Conservation (phyloP, 257 asterid species). For the Thymus mandschuricus region DNA sequence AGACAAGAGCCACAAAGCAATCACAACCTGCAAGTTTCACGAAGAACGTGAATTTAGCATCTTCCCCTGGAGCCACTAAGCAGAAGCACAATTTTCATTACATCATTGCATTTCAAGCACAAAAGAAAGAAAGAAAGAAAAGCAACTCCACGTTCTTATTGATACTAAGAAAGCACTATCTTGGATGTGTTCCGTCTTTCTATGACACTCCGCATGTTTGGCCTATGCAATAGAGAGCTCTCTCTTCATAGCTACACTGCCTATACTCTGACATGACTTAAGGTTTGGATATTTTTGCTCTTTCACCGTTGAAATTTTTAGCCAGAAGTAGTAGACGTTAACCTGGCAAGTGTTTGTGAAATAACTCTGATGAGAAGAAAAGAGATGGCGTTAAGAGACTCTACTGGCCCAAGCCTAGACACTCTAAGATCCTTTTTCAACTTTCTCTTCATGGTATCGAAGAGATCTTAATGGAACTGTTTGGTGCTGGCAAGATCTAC, state of each 20-base stretch:
- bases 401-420: no score
- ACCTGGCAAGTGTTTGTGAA: no score
- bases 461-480: background rate
- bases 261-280: background rate
- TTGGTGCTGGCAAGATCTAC: constrained; percentile 1
- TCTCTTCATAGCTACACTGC: background rate
- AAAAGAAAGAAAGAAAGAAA: no score
- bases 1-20: constrained; percentile 86
- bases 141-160: background rate
- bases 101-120: background rate
- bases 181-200: constrained; percentile 9
- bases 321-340: background rate
- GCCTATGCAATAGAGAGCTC: background rate
- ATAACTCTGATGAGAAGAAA: no score
- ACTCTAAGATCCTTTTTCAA: background rate
- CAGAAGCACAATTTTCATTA: constrained; percentile 14
- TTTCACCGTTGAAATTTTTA: background rate
- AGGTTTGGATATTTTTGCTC: background rate
- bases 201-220: constrained; percentile 1
- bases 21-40: constrained; percentile 82
- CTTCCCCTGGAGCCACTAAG: constrained; percentile 12
- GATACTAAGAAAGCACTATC: constrained; percentile 8
- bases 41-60: constrained; percentile 29
- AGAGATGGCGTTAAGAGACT: no score
- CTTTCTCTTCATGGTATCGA: background rate